Conservation (phyloP, 2,329 filamentous ascomycete species). For the Trichoderma citrinoviride region DNA sequence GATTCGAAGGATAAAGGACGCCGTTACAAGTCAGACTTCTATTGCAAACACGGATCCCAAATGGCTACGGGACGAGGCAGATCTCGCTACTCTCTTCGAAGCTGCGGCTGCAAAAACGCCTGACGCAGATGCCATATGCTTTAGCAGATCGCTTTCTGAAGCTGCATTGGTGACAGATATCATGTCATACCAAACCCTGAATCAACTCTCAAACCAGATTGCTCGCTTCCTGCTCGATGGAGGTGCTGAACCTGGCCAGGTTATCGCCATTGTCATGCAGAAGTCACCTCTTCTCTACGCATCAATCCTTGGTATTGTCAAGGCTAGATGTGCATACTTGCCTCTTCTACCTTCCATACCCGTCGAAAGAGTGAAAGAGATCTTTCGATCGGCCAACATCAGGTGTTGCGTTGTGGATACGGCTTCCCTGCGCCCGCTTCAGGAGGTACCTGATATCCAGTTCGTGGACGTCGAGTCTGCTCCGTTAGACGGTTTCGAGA, state of each 20-base stretch:
- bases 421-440: conserved; percentile 24
- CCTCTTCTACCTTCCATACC: conserved; percentile 75
- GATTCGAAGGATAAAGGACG: conserved; percentile 21
- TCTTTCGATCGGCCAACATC: conserved; percentile 60
- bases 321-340: conserved; percentile 75
- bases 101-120: conserved; percentile 47
- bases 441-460: conserved; percentile 22
- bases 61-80: conserved; percentile 36
- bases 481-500: conserved; percentile 31
- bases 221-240: conserved; percentile 51
- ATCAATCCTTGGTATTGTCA: conserved; percentile 70
- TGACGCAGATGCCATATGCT: conserved; percentile 59
- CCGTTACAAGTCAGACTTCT: conserved; percentile 43
- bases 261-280: conserved; percentile 74
- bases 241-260: conserved; percentile 49
- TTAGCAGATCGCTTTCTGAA: conserved; percentile 45
- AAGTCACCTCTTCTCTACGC: conserved; percentile 73
- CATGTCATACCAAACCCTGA: conserved; percentile 65
- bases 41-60: conserved; percentile 45
- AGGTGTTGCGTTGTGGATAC: conserved; percentile 44
- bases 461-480: conserved; percentile 37
- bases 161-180: conserved; percentile 34
- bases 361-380: conserved; percentile 54
- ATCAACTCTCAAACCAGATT: conserved; percentile 61
- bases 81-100: conserved; percentile 56